Evolutionary conservation across 768 basidiomycete genomes (phyloP).

Genomic region (Suillus subalutaceus): DNA sequence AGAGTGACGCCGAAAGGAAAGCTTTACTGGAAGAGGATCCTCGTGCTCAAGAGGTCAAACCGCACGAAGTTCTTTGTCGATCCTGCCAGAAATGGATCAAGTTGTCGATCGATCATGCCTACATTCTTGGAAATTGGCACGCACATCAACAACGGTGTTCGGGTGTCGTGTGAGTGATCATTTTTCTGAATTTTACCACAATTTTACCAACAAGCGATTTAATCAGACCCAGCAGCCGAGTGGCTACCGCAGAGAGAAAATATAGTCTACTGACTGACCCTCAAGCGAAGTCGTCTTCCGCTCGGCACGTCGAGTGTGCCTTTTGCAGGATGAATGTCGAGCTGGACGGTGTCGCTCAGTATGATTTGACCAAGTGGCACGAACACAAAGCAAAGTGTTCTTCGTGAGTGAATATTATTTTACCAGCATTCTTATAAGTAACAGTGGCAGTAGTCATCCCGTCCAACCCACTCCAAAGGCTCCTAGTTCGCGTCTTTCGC

Average conservation of each 20-base stretch:
- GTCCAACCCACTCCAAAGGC: slow-evolving; percentile 25
- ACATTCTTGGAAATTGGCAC: slow-evolving; percentile 56
- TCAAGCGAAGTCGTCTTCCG: slow-evolving; percentile 54
- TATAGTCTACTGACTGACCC: slow-evolving; percentile 65
- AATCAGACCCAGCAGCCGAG: slow-evolving; percentile 56
- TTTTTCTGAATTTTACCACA: neutral
- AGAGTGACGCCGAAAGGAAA: slow-evolving; percentile 47
- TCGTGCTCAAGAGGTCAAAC: slow-evolving; percentile 50
- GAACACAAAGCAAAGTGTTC: slow-evolving; percentile 60
- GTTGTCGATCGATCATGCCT: slow-evolving; percentile 43
- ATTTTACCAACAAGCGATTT: neutral
- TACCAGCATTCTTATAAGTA: neutral
- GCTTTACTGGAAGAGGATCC: slow-evolving; percentile 57
- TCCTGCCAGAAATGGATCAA: slow-evolving; percentile 67
- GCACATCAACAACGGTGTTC: slow-evolving; percentile 52
- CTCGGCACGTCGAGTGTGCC: slow-evolving; percentile 51
- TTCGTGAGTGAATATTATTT: slow-evolving; percentile 31
- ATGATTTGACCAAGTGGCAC: slow-evolving; percentile 62
- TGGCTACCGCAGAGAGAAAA: slow-evolving; percentile 65
- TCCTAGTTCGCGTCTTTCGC: slow-evolving; percentile 17
- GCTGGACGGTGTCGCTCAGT: slow-evolving; percentile 55
- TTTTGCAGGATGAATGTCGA: slow-evolving; percentile 49
- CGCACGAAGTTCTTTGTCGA: slow-evolving; percentile 57
- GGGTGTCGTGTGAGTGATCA: slow-evolving; percentile 38
- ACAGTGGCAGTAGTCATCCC: slow-evolving; percentile 9